These are phyloP conservation scores for Emmonsiellopsis sp. DNA, from an alignment of 2,329 filamentous ascomycete species.

Conservation along the genomic window DNA sequence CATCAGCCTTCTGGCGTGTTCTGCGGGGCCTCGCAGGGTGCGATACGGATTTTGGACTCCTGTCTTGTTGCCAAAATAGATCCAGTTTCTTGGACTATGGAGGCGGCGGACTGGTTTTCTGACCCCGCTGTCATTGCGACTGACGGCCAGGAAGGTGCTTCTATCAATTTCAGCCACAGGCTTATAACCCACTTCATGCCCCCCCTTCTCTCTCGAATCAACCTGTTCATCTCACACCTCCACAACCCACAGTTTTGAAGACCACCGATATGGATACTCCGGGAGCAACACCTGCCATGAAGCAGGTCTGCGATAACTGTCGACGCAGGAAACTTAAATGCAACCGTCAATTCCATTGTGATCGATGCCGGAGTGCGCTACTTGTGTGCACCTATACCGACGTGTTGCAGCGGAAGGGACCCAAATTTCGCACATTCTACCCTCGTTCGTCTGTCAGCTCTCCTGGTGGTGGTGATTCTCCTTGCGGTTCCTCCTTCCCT, in stretches of 20 bases:
- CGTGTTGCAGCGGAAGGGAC: background rate
- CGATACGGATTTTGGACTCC: too few relatives aligned
- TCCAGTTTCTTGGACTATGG: too few relatives aligned
- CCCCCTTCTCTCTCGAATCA: background rate
- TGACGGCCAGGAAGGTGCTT: background rate
- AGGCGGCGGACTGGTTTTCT: too few relatives aligned
- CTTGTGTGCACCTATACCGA: constrained; percentile 30
- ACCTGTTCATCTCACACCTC: background rate
- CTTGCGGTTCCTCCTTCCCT: background rate
- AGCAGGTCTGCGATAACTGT: constrained; percentile 35
- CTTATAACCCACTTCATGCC: background rate
- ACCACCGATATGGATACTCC: background rate
- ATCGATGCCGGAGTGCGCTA: constrained; percentile 30
- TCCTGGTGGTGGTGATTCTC: background rate
- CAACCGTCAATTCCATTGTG: constrained; percentile 30
- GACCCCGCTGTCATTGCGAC: too few relatives aligned
- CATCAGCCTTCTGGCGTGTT: too few relatives aligned
- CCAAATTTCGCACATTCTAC: constrained; percentile 2
- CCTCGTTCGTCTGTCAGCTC: background rate
- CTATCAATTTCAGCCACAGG: background rate
- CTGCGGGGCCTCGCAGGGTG: too few relatives aligned
- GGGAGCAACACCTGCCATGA: constrained; percentile 7
- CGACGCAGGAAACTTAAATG: constrained; percentile 37
- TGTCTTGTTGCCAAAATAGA: too few relatives aligned
- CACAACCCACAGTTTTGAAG: background rate